Evolutionary conservation across 164 flowering plant genomes (phyloP).

Genomic region (Cinnamomum micranthum): DNA sequence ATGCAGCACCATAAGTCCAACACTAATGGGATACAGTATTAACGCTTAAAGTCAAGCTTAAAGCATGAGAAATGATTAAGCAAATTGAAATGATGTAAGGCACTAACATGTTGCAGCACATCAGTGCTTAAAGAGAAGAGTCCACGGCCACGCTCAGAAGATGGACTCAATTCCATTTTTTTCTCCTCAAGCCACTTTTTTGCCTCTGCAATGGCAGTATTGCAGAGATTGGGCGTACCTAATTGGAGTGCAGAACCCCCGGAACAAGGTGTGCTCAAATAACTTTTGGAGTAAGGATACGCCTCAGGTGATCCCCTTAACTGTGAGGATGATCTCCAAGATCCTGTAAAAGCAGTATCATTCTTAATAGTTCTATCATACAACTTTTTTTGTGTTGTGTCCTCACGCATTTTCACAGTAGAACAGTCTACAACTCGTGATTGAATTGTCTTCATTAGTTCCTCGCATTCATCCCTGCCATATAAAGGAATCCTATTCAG

Average conservation of each 20-base stretch:
- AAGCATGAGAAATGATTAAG: not conserved
- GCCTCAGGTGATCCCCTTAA: slow-evolving; percentile 1
- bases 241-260: slow-evolving; percentile 13
- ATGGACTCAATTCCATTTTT: slow-evolving; percentile 43
- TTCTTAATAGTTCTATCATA: slow-evolving; percentile 11
- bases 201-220: slow-evolving; percentile 61
- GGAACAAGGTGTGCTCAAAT: slow-evolving; percentile 17
- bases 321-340: slow-evolving; percentile 5
- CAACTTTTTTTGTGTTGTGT: slow-evolving; percentile 19
- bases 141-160: slow-evolving; percentile 31
- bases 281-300: slow-evolving; percentile 5
- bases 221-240: slow-evolving; percentile 21
- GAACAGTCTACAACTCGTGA: slow-evolving; percentile 42
- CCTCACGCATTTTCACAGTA: slow-evolving; percentile 16
- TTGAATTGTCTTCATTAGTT: slow-evolving; percentile 33
- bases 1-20: not conserved
- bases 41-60: too few relatives aligned
- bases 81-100: slow-evolving; percentile 6
- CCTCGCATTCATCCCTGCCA: slow-evolving; percentile 54
- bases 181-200: slow-evolving; percentile 68
- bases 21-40: not conserved
- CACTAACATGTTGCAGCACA: slow-evolving; percentile 37
- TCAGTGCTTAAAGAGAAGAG: slow-evolving; percentile 23
- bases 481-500: slow-evolving; percentile 3
- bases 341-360: slow-evolving; percentile 11